A percentile compares a stretch with the other conserved stretches of the same genome.
Conservation (phyloP, 2,329 filamentous ascomycete species). For the Dactylellina sp. region DNA sequence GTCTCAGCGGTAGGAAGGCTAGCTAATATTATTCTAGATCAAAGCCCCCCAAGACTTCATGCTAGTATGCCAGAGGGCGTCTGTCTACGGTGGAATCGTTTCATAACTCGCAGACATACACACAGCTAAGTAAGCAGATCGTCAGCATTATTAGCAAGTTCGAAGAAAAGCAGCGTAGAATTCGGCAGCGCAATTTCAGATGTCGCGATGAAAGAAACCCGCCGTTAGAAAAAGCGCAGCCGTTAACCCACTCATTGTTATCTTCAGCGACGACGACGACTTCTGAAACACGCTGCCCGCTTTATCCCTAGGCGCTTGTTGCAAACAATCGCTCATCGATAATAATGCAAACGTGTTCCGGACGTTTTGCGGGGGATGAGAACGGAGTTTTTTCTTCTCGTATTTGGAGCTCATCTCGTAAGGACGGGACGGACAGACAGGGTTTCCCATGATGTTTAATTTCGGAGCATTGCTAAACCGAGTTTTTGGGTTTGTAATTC, state of each 20-base stretch:
- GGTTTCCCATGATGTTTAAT: slow-evolving; percentile 47
- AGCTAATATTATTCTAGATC: background rate
- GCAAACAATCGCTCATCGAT: slow-evolving; percentile 47
- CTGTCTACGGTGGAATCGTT: slow-evolving; percentile 32
- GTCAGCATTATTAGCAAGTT: background rate
- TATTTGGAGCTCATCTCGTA: slow-evolving; percentile 49
- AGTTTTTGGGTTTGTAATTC: slow-evolving; percentile 22
- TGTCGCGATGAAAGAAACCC: background rate
- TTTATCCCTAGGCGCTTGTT: slow-evolving; percentile 50
- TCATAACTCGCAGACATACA: slow-evolving; percentile 11
- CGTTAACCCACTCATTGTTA: background rate
- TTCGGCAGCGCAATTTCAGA: background rate
- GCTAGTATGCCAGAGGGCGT: background rate
- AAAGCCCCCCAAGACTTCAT: background rate
- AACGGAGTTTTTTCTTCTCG: slow-evolving; percentile 13
- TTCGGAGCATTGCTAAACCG: slow-evolving; percentile 50
- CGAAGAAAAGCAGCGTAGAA: background rate
- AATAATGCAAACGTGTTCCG: slow-evolving; percentile 36
- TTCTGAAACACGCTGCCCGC: slow-evolving; percentile 41
- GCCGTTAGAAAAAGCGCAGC: background rate
- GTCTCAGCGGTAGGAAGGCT: background rate
- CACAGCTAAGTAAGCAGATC: background rate
- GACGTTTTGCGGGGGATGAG: slow-evolving; percentile 16
- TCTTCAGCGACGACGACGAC: slow-evolving; percentile 8
- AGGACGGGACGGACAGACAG: slow-evolving; percentile 34